These are phyloP conservation scores for Hirsutella minnesotensis DNA, from an alignment of 2,329 filamentous ascomycete genomes.

Conservation along the genomic window DNA sequence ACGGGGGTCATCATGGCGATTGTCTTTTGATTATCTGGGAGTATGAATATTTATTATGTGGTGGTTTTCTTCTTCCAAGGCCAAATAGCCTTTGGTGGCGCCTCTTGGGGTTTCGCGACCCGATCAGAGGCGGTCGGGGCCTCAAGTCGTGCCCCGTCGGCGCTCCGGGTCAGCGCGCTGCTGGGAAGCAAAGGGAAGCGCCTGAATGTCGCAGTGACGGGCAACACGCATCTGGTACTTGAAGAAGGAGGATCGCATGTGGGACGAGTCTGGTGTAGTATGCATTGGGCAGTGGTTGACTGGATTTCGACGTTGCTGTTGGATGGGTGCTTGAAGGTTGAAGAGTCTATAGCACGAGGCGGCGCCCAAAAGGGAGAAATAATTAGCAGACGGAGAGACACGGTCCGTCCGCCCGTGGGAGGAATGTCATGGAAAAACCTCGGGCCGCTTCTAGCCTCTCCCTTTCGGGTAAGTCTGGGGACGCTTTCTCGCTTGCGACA, in stretches of 20 bases:
- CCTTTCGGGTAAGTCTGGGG: too few species aligned
- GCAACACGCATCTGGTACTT: constrained; percentile 46
- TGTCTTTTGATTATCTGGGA: not conserved
- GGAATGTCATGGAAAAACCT: too few species aligned
- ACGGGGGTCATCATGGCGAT: constrained; percentile 33
- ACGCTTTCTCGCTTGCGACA: too few species aligned
- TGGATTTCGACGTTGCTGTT: constrained; percentile 4
- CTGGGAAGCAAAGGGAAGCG: constrained; percentile 34
- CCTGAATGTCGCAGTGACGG: constrained; percentile 35
- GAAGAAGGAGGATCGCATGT: constrained; percentile 35
- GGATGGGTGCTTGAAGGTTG: not conserved
- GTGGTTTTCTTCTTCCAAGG: too few species aligned
- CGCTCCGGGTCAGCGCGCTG: constrained; percentile 47
- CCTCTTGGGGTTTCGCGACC: not conserved
- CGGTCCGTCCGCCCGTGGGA: too few species aligned
- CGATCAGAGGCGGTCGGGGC: not conserved
- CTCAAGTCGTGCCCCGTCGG: constrained; percentile 40
- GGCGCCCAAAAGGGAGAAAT: not conserved
- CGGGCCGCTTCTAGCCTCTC: too few species aligned
- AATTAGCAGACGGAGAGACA: too few species aligned
- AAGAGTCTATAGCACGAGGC: not conserved
- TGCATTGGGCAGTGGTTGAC: constrained; percentile 35
- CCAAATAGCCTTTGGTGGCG: too few species aligned
- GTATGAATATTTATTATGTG: too few species aligned
- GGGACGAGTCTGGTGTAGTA: constrained; percentile 32